Conservation (phyloP, 2,329 filamentous ascomycete species). For the Talaromyces sp. region DNA sequence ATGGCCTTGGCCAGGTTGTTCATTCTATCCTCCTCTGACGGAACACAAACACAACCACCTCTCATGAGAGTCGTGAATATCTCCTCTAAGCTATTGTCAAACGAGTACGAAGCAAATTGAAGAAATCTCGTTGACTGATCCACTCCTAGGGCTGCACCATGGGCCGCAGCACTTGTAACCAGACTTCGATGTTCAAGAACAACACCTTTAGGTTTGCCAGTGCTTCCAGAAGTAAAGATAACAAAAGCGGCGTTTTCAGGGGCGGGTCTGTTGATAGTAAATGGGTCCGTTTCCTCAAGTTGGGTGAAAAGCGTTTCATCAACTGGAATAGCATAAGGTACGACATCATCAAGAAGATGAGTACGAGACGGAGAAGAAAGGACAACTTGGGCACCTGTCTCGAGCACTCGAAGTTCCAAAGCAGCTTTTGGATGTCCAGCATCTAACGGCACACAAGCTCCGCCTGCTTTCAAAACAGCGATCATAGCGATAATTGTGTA, state of each 20-base stretch:
- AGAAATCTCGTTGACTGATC: constrained; percentile 54
- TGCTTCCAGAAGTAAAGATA: constrained; percentile 56
- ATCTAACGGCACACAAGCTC: constrained; percentile 15
- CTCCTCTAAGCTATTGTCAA: constrained; percentile 52
- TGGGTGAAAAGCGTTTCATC: constrained; percentile 17
- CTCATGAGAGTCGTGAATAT: constrained; percentile 52
- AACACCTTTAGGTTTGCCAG: constrained; percentile 52
- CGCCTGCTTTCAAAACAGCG: constrained; percentile 19
- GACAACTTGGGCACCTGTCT: constrained; percentile 13
- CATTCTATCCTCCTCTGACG: constrained; percentile 44
- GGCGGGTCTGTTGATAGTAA: constrained; percentile 11
- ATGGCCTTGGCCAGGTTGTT: constrained; percentile 33
- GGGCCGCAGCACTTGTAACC: constrained; percentile 41
- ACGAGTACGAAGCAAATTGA: constrained; percentile 53
- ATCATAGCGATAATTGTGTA: constrained; percentile 18
- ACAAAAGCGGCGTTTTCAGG: constrained; percentile 48
- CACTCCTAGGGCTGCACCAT: constrained; percentile 44
- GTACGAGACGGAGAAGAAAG: constrained; percentile 16
- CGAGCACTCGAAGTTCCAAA: constrained; percentile 7
- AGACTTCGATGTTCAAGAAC: constrained; percentile 58
- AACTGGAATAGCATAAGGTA: constrained; percentile 37
- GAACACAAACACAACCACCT: constrained; percentile 58
- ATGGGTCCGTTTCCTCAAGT: background rate
- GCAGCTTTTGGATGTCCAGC: constrained; percentile 13
- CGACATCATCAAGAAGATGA: constrained; percentile 38